phyloP scores from a whole-genome alignment of 2,329 filamentous ascomycete species.

The Amauroascus verrucosus region DNA sequence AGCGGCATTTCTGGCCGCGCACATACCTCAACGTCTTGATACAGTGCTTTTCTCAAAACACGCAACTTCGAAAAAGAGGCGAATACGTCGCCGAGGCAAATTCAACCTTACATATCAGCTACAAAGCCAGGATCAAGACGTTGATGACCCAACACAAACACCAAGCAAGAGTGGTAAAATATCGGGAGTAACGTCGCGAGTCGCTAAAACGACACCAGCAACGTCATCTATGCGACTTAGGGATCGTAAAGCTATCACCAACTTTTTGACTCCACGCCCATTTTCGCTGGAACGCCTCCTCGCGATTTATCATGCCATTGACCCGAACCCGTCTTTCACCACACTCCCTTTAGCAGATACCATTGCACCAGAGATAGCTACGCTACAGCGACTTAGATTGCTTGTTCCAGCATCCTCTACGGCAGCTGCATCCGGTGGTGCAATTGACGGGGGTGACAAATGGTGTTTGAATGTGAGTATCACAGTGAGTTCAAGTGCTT shows the following conservation, averaged over 20 bases:
- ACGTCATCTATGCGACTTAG: slow-evolving; percentile 29
- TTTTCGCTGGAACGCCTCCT: slow-evolving; percentile 39
- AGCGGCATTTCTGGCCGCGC: slow-evolving; percentile 39
- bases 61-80: slow-evolving; percentile 37
- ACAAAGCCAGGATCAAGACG: slow-evolving; percentile 18
- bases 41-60: slow-evolving; percentile 43
- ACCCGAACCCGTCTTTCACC: slow-evolving; percentile 31
- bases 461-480: slow-evolving; percentile 40
- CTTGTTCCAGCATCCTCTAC: slow-evolving; percentile 35
- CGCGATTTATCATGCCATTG: slow-evolving; percentile 40
- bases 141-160: slow-evolving; percentile 21
- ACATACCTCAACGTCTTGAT: slow-evolving; percentile 39
- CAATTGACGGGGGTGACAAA: slow-evolving; percentile 36
- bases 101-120: slow-evolving; percentile 18
- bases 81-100: slow-evolving; percentile 30
- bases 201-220: slow-evolving; percentile 34
- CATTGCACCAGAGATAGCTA: slow-evolving; percentile 39
- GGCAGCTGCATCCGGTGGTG: slow-evolving; percentile 24
- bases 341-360: slow-evolving; percentile 32
- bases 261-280: slow-evolving; percentile 33
- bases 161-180: slow-evolving; percentile 28
- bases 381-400: slow-evolving; percentile 37
- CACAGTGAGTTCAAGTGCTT: slow-evolving; percentile 12
- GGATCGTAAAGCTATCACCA: slow-evolving; percentile 23
- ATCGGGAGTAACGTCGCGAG: slow-evolving; percentile 21